Evolutionary conservation across 306 rosid genomes (phyloP).

Genomic region (Vachellia collinsii): DNA sequence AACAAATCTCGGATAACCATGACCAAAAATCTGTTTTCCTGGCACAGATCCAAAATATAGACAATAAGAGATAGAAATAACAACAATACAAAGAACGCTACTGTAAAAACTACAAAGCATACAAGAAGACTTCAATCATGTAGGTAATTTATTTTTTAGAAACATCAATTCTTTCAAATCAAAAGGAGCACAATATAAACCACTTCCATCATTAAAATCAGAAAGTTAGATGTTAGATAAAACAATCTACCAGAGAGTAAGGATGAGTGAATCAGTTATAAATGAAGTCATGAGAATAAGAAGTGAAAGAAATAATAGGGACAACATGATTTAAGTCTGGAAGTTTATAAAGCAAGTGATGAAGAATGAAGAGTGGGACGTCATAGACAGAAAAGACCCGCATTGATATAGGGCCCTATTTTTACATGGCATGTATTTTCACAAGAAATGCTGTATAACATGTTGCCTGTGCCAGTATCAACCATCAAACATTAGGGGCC

Average conservation of each 20-base stretch:
- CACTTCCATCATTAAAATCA: neutral
- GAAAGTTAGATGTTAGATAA: neutral
- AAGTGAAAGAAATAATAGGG: neutral
- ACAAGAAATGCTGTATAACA: neutral
- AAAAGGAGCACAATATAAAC: neutral
- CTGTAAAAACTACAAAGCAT: conserved; percentile 25
- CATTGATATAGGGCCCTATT: neutral
- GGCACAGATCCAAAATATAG: conserved; percentile 40
- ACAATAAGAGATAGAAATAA: conserved; percentile 15
- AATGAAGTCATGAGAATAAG: neutral
- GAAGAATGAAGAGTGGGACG: neutral
- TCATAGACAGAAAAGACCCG: neutral
- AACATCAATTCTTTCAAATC: neutral
- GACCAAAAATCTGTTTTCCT: conserved; percentile 99
- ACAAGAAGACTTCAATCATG: conserved; percentile 20
- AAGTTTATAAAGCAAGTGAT: neutral
- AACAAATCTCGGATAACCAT: conserved; percentile 98
- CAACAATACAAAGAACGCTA: conserved; percentile 10
- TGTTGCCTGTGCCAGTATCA: neutral
- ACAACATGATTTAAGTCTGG: neutral
- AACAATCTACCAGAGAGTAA: neutral
- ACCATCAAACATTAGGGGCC: neutral
- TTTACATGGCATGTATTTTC: neutral
- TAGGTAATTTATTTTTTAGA: neutral
- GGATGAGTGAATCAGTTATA: neutral